A percentile compares a stretch with the other conserved stretches of the same genome.
Conservation (phyloP, 2,329 filamentous ascomycete species). For the Venturia nashicola region DNA sequence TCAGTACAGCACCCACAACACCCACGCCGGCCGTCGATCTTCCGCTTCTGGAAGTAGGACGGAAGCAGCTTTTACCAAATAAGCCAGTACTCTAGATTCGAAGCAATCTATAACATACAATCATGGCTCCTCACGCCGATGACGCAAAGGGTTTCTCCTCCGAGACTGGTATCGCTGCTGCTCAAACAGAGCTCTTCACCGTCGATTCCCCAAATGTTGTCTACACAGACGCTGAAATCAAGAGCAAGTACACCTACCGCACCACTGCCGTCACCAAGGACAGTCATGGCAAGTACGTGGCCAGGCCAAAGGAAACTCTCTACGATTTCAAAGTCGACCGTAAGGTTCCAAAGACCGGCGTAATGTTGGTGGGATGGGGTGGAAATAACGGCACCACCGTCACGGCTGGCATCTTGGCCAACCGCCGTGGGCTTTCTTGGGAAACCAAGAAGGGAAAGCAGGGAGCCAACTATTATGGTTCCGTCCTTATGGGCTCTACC, state of each 20-base stretch:
- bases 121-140: conserved; percentile 92
- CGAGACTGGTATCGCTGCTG: conserved; percentile 33
- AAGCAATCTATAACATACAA: conserved; percentile 19
- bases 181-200: conserved; percentile 57
- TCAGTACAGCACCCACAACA: conserved; percentile 66
- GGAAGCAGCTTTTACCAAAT: conserved; percentile 36
- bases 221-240: conserved; percentile 81
- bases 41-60: conserved; percentile 73
- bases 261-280: conserved; percentile 71
- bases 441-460: conserved; percentile 83
- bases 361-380: conserved; percentile 97
- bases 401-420: conserved; percentile 93
- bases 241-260: conserved; percentile 90
- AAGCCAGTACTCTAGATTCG: conserved; percentile 14
- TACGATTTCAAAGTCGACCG: conserved; percentile 98
- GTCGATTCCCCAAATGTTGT: conserved; percentile 87
- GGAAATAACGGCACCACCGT: conserved; percentile 98
- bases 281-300: conserved; percentile 65
- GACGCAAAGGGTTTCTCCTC: conserved; percentile 39
- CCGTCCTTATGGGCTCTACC: conserved; percentile 91
- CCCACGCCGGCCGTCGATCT: conserved; percentile 93
- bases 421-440: conserved; percentile 76
- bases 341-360: conserved; percentile 80
- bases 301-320: conserved; percentile 72
- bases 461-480: conserved; percentile 94